Evolutionary conservation across 495 filamentous ascomycete genomes (phyloP).

Genomic region (Penicillium steckii): DNA sequence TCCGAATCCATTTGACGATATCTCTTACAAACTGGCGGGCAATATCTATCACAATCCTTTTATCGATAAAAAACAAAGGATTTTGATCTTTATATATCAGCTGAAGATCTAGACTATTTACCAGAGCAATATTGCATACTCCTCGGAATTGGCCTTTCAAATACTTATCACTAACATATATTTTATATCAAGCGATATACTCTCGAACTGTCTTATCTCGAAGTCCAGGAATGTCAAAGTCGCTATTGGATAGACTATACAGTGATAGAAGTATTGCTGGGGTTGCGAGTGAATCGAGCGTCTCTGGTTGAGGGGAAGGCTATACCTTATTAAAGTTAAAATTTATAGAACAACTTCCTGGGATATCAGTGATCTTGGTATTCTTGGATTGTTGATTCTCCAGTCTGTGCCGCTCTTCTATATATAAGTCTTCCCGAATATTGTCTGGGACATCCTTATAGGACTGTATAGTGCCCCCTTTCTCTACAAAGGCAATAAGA

Average conservation of each 20-base stretch:
- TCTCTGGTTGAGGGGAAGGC: not conserved
- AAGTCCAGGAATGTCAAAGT: slow-evolving; percentile 7
- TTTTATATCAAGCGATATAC: slow-evolving; percentile 19
- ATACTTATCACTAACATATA: slow-evolving; percentile 11
- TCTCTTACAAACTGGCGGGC: slow-evolving; percentile 17
- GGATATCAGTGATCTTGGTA: not conserved
- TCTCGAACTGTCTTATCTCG: slow-evolving; percentile 18
- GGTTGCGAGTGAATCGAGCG: not conserved
- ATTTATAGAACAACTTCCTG: slow-evolving; percentile 8
- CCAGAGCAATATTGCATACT: slow-evolving; percentile 13
- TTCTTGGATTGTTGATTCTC: slow-evolving; percentile 12
- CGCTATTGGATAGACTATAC: no score
- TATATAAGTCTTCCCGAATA: no score
- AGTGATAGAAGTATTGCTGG: no score
- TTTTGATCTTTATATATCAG: slow-evolving; percentile 24
- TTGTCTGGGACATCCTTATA: no score
- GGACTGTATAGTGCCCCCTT: no score
- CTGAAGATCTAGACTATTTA: slow-evolving; percentile 20
- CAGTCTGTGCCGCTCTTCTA: slow-evolving; percentile 24
- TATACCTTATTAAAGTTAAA: slow-evolving; percentile 1
- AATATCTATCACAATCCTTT: slow-evolving; percentile 12
- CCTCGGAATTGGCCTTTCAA: slow-evolving; percentile 17
- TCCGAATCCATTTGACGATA: slow-evolving; percentile 21
- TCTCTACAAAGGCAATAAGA: no score
- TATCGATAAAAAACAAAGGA: slow-evolving; percentile 16